Percentiles rank a stretch among this genome's conserved stretches.
Evolutionary conservation across 176 grass and related monocot species (phyloP).

Genomic region (Phragmites australis): DNA sequence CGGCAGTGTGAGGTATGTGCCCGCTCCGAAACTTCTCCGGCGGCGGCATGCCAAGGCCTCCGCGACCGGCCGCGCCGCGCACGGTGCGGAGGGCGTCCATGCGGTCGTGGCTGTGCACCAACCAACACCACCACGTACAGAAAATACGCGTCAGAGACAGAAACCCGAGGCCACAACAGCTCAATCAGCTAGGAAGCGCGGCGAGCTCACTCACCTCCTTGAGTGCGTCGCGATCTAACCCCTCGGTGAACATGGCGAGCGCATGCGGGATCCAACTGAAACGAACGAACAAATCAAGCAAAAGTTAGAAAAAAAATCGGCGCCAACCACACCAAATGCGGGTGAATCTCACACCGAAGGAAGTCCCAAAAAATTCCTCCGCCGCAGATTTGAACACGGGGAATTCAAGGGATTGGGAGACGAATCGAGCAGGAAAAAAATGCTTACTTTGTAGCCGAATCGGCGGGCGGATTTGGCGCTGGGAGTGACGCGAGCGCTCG

Average conservation of each 20-base stretch:
- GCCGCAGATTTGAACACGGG: conserved; percentile 27
- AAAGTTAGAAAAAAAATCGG: conserved; percentile 20
- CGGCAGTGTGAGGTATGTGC: conserved; percentile 59
- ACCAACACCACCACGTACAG: conserved; percentile 7
- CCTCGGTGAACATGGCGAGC: conserved; percentile 91
- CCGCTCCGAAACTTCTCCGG: conserved; percentile 94
- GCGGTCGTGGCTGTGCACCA: conserved; percentile 46
- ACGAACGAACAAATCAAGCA: conserved; percentile 35
- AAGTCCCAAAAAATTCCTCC: not conserved
- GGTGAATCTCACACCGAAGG: not conserved
- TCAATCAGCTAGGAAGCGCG: conserved; percentile 2
- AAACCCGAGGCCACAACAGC: not conserved
- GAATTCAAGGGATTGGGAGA: conserved; percentile 27
- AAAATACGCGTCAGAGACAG: conserved; percentile 28
- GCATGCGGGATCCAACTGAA: conserved; percentile 45
- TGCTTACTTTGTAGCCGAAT: conserved; percentile 34
- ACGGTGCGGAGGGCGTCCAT: conserved; percentile 58
- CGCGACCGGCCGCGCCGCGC: conserved; percentile 26
- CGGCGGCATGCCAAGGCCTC: conserved; percentile 73
- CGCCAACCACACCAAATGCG: conserved; percentile 32
- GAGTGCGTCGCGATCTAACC: conserved; percentile 71
- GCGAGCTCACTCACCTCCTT: conserved; percentile 56
- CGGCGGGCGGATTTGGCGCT: conserved; percentile 3
- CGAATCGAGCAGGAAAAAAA: conserved; percentile 26
- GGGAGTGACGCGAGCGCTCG: conserved; percentile 7